phyloP scores from a whole-genome alignment of 2,329 filamentous ascomycete species.

The Cercospora canescens region DNA sequence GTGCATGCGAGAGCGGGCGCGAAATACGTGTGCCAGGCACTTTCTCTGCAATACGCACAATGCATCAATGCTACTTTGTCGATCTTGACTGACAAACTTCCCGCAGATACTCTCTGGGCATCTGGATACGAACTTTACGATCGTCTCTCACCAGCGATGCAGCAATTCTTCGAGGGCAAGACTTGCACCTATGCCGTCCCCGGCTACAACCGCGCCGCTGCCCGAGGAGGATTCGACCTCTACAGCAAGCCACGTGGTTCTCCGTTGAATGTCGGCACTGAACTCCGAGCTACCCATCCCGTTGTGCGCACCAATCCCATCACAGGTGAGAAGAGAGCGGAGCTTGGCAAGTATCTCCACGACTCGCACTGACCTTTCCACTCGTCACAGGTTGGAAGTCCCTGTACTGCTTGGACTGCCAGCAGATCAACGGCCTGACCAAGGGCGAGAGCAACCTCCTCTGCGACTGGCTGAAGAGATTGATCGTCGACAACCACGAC shows the following conservation, averaged over 20 bases:
- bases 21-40: too few relatives aligned
- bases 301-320: constrained; percentile 60
- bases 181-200: constrained; percentile 50
- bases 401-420: constrained; percentile 60
- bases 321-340: constrained; percentile 36
- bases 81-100: not conserved
- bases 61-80: not conserved
- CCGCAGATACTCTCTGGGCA: constrained; percentile 62
- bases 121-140: constrained; percentile 68
- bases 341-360: not conserved
- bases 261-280: constrained; percentile 24
- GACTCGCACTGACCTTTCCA: not conserved
- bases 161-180: constrained; percentile 59
- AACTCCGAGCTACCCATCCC: constrained; percentile 42
- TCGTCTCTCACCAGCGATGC: constrained; percentile 57
- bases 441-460: constrained; percentile 23
- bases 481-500: constrained; percentile 53
- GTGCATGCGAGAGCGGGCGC: too few relatives aligned
- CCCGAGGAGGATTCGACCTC: constrained; percentile 16
- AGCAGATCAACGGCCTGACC: constrained; percentile 54
- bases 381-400: constrained; percentile 54
- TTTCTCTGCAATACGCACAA: too few relatives aligned
- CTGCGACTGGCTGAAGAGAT: constrained; percentile 22
- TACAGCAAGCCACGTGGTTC: constrained; percentile 22
- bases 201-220: constrained; percentile 33